Evolutionary conservation across 306 rosid species (phyloP).

Genomic region (barrel medic (Medicago truncatula)): MtrunA17r5.0-ANR NC_053045.1:48199501-48200000

Average conservation of each 20-base stretch:
- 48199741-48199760: too few species aligned
- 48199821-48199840: too few species aligned
- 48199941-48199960: not conserved
- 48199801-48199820: not conserved
- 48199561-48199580: conserved; percentile 36
- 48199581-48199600: too few species aligned
- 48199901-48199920: not conserved
- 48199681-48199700: not conserved
- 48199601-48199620: too few species aligned
- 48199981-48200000: not conserved
- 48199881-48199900: not conserved
- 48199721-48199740: not conserved
- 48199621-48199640: too few species aligned
- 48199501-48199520: conserved; percentile 68
- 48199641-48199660: not conserved
- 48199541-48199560: conserved; percentile 73
- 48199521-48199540: conserved; percentile 59
- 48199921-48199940: not conserved
- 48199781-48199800: not conserved
- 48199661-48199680: not conserved
- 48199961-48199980: not conserved
- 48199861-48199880: not conserved
- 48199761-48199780: too few species aligned
- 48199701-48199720: not conserved
- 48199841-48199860: too few species aligned